These are phyloP conservation scores for Aciculosporium take DNA, from an alignment of 2,329 filamentous ascomycete genomes.

Conservation along the genomic window DNA sequence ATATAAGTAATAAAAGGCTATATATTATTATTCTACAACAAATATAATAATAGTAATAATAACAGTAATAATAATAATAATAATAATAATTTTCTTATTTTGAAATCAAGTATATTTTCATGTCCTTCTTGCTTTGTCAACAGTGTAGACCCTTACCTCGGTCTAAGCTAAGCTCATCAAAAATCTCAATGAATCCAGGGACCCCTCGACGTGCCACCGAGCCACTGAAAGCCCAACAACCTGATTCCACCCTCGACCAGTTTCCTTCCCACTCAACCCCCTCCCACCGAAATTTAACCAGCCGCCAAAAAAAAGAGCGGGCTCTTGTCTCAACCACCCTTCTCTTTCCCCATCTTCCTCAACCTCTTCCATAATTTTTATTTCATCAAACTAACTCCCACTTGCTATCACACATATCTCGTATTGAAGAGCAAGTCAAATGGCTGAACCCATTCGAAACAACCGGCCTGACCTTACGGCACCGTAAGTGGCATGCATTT, in stretches of 20 bases:
- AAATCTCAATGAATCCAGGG: no score
- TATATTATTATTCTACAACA: no score
- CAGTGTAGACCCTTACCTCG: no score
- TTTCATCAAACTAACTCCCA: constrained; percentile 16
- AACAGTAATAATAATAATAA: no score
- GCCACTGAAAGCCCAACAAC: constrained; percentile 23
- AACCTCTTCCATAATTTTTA: constrained; percentile 13
- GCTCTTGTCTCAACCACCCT: constrained; percentile 18
- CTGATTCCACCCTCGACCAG: constrained; percentile 17
- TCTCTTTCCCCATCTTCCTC: constrained; percentile 17
- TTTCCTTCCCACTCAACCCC: constrained; percentile 17
- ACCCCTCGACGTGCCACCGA: no score
- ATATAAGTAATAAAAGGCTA: no score
- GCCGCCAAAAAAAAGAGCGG: constrained; percentile 21
- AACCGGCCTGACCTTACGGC: constrained; percentile 44
- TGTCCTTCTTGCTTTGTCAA: no score
- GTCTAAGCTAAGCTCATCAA: no score
- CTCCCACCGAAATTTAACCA: constrained; percentile 27
- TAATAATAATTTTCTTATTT: no score
- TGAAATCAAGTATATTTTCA: no score
- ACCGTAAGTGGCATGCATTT: constrained; percentile 34
- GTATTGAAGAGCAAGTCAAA: constrained; percentile 23
- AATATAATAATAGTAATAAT: no score
- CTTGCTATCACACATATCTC: constrained; percentile 5
- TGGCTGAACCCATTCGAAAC: constrained; percentile 52